Conservation (phyloP, 164 flowering plant genomes). For the Magnolia officinalis region DNA sequence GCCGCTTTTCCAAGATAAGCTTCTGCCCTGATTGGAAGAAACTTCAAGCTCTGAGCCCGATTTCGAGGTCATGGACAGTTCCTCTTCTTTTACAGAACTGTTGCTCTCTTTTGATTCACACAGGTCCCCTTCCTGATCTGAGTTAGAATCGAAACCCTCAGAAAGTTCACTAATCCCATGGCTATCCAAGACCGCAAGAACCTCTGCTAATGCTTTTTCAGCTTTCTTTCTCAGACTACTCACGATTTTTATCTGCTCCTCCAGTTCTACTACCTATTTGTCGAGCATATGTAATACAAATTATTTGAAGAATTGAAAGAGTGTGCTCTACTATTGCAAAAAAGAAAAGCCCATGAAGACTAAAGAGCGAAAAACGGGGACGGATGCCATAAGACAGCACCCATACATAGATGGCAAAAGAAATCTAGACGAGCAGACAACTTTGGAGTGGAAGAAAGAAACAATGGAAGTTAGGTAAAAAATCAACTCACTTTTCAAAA, state of each 20-base stretch:
- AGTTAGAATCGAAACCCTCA: constrained; percentile 54
- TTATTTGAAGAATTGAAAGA: background rate
- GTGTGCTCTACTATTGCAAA: background rate
- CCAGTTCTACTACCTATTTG: constrained; percentile 65
- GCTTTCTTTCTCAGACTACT: constrained; percentile 72
- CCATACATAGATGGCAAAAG: background rate
- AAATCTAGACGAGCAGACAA: background rate
- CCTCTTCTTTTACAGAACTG: constrained; percentile 26
- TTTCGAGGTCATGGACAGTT: constrained; percentile 26
- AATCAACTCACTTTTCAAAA: background rate
- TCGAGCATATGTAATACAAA: background rate
- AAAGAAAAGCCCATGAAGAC: background rate
- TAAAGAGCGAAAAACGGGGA: background rate
- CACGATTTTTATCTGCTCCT: constrained; percentile 71
- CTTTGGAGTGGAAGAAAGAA: background rate
- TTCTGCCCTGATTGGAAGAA: constrained; percentile 43
- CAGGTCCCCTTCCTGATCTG: constrained; percentile 45
- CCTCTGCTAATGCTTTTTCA: constrained; percentile 72
- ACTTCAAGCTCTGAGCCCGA: constrained; percentile 50
- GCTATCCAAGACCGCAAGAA: constrained; percentile 66
- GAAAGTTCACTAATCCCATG: constrained; percentile 54
- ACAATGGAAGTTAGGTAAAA: no score
- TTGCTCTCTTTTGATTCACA: constrained; percentile 31
- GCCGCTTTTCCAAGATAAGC: constrained; percentile 81
- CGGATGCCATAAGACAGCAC: background rate